Evolutionary conservation across 2,329 filamentous ascomycete genomes (phyloP).

Genomic region (Alternaria burnsii): DNA sequence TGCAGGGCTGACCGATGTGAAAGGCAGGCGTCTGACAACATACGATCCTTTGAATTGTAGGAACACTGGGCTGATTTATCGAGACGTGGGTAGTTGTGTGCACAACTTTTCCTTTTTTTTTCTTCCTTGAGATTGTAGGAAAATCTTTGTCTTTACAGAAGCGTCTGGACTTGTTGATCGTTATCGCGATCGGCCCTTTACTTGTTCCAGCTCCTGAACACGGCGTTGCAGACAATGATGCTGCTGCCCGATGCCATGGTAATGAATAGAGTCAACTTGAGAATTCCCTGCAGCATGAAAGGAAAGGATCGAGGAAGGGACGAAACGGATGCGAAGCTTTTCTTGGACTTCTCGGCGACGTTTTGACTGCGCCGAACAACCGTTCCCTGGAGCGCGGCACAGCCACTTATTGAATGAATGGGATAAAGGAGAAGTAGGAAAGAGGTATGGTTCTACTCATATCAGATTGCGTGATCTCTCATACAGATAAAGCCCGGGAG

Average conservation of each 20-base stretch:
- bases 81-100: not conserved
- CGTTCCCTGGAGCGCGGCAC: conserved; percentile 16
- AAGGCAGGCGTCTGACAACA: not conserved
- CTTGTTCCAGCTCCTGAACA: not conserved
- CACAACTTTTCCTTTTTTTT: not conserved
- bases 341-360: conserved; percentile 6
- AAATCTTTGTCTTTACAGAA: not conserved
- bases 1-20: not conserved
- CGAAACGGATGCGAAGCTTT: conserved; percentile 1
- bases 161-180: not conserved
- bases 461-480: not conserved
- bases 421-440: not conserved
- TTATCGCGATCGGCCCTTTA: not conserved
- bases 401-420: conserved; percentile 5
- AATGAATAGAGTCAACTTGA: not conserved
- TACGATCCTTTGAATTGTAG: not conserved
- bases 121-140: not conserved
- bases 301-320: not conserved
- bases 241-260: not conserved
- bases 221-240: not conserved
- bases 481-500: not conserved
- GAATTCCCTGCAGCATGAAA: not conserved
- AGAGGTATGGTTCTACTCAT: not conserved
- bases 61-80: not conserved
- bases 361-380: conserved; percentile 23